These are phyloP conservation scores for Leccinum cinnamomeum DNA, from an alignment of 1,284 basidiomycete genomes.

Conservation along the genomic window DNA sequence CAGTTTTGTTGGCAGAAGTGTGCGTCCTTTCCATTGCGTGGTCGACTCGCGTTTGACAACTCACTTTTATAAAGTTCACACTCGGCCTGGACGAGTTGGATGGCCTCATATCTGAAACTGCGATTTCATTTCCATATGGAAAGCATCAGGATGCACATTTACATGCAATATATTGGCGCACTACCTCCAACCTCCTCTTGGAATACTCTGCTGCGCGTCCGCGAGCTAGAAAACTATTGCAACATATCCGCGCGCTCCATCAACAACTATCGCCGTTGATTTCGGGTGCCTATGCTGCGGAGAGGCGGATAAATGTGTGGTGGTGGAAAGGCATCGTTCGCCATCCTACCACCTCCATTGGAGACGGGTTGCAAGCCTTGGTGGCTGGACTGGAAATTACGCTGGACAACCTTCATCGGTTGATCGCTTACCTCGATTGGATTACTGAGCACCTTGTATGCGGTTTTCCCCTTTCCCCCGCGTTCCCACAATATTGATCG, in stretches of 20 bases:
- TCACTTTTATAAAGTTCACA: constrained; percentile 18
- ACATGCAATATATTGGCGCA: constrained; percentile 32
- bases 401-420: constrained; percentile 20
- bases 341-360: constrained; percentile 3
- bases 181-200: constrained; percentile 34
- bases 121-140: neutral
- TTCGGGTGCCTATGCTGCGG: neutral
- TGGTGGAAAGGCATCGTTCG: constrained; percentile 12
- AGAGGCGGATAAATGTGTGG: constrained; percentile 1
- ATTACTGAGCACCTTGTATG: constrained; percentile 30
- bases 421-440: constrained; percentile 34
- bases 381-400: constrained; percentile 25
- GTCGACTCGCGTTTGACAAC: constrained; percentile 7
- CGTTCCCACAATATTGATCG: constrained; percentile 8
- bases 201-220: constrained; percentile 35
- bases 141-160: constrained; percentile 18
- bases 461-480: neutral
- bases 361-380: constrained; percentile 16
- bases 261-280: constrained; percentile 11
- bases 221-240: constrained; percentile 19
- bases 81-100: constrained; percentile 35
- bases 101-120: constrained; percentile 15
- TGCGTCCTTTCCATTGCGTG: constrained; percentile 9
- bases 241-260: constrained; percentile 20
- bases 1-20: constrained; percentile 33